phyloP scores from a whole-genome alignment of 2,329 filamentous ascomycete genomes.

The Colletotrichum godetiae region DNA sequence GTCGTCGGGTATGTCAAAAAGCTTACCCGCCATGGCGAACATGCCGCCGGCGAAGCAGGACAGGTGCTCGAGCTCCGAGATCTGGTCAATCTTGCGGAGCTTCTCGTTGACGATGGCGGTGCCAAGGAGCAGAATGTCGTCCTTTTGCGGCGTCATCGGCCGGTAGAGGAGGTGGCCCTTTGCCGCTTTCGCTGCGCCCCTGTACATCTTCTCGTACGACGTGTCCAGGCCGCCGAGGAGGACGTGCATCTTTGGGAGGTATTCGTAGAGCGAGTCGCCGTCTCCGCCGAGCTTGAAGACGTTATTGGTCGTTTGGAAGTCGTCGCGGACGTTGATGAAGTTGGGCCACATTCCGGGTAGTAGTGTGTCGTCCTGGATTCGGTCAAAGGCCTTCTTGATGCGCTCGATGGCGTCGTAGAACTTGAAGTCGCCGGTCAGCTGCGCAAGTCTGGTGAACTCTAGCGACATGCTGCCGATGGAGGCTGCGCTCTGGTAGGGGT shows the following conservation, averaged over 20 bases:
- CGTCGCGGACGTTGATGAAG: conserved; percentile 67
- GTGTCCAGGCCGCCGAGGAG: conserved; percentile 67
- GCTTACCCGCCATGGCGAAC: conserved; percentile 59
- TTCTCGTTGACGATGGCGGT: conserved; percentile 42
- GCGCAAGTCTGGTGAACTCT: conserved; percentile 79
- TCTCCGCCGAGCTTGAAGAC: conserved; percentile 51
- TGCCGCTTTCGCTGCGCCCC: conserved; percentile 64
- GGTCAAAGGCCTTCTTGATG: conserved; percentile 74
- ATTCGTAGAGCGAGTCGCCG: conserved; percentile 56
- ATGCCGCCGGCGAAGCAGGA: conserved; percentile 64
- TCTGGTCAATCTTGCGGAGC: conserved; percentile 34
- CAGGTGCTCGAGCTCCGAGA: conserved; percentile 56
- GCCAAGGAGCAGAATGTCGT: conserved; percentile 66
- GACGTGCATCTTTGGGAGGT: conserved; percentile 59
- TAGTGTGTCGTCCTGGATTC: conserved; percentile 72
- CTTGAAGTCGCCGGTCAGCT: conserved; percentile 77
- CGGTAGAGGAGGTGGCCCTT: conserved; percentile 70
- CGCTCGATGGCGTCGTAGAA: conserved; percentile 79
- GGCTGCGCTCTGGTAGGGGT: conserved; percentile 52
- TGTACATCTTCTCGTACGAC: conserved; percentile 68
- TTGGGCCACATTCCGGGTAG: conserved; percentile 82
- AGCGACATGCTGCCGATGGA: conserved; percentile 74
- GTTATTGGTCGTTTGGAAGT: conserved; percentile 47
- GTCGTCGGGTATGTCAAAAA: conserved; percentile 54
- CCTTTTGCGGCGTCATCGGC: conserved; percentile 66